These are phyloP conservation scores for Malus hybrid DNA, from an alignment of 331 rosid genomes.

Conservation along the genomic window DNA sequence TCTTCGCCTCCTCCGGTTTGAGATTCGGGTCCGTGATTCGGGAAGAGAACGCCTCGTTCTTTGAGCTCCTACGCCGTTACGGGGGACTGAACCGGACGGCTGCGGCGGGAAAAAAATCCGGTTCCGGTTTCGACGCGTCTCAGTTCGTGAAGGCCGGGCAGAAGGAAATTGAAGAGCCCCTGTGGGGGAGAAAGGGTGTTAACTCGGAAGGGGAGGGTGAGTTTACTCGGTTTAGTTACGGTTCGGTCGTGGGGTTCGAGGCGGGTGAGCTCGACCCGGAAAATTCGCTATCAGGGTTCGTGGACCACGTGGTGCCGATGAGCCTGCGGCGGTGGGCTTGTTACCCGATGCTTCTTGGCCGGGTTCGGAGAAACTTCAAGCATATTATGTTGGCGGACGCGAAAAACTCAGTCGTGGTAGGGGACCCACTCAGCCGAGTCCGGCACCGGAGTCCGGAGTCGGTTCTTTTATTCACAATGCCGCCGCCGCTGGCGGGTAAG, in stretches of 20 bases:
- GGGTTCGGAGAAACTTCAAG: constrained; percentile 71
- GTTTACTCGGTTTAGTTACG: constrained; percentile 43
- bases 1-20: constrained; percentile 38
- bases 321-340: constrained; percentile 80
- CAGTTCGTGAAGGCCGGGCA: constrained; percentile 27
- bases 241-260: constrained; percentile 77
- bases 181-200: constrained; percentile 51
- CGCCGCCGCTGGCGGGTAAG: not conserved
- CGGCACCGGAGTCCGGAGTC: constrained; percentile 55
- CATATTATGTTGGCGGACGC: constrained; percentile 58
- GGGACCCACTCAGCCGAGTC: constrained; percentile 53
- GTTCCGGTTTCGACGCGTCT: constrained; percentile 30
- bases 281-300: constrained; percentile 80
- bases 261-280: constrained; percentile 81
- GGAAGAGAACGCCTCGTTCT: constrained; percentile 53
- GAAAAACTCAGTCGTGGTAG: constrained; percentile 28
- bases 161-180: constrained; percentile 35
- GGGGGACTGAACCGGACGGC: constrained; percentile 13
- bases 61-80: constrained; percentile 25
- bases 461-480: constrained; percentile 21
- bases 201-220: not conserved
- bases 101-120: not conserved
- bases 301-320: constrained; percentile 45
- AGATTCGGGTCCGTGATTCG: constrained; percentile 30
- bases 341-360: constrained; percentile 83